These are phyloP conservation scores for Sistotremastrum niveocremeum DNA, from an alignment of 768 basidiomycete species.

Conservation along the genomic window DNA sequence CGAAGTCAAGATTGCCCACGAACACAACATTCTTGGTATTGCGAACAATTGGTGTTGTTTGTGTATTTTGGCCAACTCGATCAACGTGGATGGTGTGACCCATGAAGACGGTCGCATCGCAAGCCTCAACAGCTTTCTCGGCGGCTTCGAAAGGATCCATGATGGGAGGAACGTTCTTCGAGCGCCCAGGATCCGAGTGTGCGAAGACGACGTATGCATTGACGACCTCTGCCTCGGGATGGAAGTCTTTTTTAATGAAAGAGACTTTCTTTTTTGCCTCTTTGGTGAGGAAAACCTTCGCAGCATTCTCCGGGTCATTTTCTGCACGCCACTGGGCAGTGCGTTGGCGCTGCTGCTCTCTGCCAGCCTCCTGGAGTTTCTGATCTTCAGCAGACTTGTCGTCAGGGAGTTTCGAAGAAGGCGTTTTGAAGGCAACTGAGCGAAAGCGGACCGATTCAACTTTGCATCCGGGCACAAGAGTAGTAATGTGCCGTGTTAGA, in stretches of 20 bases:
- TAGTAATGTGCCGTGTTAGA: constrained; percentile 62
- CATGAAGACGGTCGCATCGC: constrained; percentile 62
- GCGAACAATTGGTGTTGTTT: constrained; percentile 19
- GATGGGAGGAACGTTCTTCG: constrained; percentile 25
- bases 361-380: constrained; percentile 22
- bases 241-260: constrained; percentile 88
- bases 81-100: constrained; percentile 75
- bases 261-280: constrained; percentile 87
- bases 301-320: constrained; percentile 27
- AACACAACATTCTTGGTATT: constrained; percentile 81
- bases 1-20: constrained; percentile 89
- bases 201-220: constrained; percentile 92
- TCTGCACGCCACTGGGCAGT: constrained; percentile 45
- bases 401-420: constrained; percentile 50
- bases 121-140: constrained; percentile 36
- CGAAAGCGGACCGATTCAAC: constrained; percentile 92
- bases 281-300: constrained; percentile 61
- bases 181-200: constrained; percentile 32
- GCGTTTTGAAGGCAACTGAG: constrained; percentile 78
- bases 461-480: constrained; percentile 58
- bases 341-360: constrained; percentile 41
- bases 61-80: constrained; percentile 28
- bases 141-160: constrained; percentile 68
- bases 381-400: constrained; percentile 21
- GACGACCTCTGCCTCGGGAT: constrained; percentile 57